Base-by-base conservation (phyloP, 352 stramenopile genomes). In the Pythium phragmiticola region DNA sequence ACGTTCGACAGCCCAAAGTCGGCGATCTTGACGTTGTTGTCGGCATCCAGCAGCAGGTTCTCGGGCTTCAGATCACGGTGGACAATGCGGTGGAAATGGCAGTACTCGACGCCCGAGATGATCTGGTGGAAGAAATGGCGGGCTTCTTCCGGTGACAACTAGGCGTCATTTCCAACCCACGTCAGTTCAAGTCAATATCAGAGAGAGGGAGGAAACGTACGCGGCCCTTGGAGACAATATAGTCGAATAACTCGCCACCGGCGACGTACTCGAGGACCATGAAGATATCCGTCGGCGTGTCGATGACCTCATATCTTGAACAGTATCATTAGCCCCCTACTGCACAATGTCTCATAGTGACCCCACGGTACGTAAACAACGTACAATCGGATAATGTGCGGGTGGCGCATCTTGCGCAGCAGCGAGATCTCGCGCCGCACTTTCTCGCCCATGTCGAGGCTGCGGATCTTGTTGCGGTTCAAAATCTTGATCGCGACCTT, bases 401-500 rank as follows among this genome's bases (percentile, higher is more conserved):
- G 97, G 78, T 99, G 98, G 52, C 91, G 98, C 83, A 98, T 99
- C 57, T 98, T 90, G 69, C 98, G 95, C 46, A 99, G 77, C 63
- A 99, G 98, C 65, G 98, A 98, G 72, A 99, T 99, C 90, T 99
- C 98, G 50, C 98, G 92, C 55, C 97, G 92, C 41, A 99, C 97
- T 77, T 99, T 99, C 73, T 99, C 97, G 73, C 96, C 94, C 97
- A 99, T 99, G 69, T 98, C 96, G 33, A 99, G 86, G 60, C 97
- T 92, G 60, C 97, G 97, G 78, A 99, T 99, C 70, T 99, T 99
- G 65, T 92, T 94, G 68, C 98, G 97, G 80, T 99, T 99, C 17
- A 99, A 77, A 69, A 99, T 99, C 83, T 99, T 99, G 54, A 99
- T 98, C 37, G 98, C 98, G 28, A 99, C 98, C 71, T 99, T 99